Base-by-base conservation (phyloP, 306 rosid species). In the Trifolium dubium region DNA sequence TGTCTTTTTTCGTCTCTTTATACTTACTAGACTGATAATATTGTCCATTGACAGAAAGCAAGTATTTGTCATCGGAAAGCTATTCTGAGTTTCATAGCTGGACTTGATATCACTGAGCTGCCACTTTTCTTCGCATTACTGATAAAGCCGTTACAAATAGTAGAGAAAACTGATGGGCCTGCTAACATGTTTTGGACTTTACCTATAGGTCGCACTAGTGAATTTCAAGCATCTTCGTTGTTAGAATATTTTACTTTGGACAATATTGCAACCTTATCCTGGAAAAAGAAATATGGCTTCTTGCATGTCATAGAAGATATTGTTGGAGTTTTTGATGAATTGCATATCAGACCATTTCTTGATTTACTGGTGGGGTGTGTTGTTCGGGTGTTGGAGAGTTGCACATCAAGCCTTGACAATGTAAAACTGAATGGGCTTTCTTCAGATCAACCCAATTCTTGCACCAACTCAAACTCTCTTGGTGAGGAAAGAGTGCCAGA, bases 291-390 rank as follows among this genome's bases (percentile, higher is more conserved):
- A 88, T 84, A 78, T 79, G 96, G 92, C 63, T 88, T 91, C 85
- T 82, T 94, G 75, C 98, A 91, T 82, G 98, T 91, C 71, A 79
- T 94, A 64, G 88, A 91, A 83, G 98, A 91, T 77, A 77, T 94
- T 67, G 81, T 94, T 80, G 88, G 83, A 28, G 94, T 91, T 80
- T 94, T 94, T 82, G 97, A 89, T 83, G 91, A 87, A 80, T 79
- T 73, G 28, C 98, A 87, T 78, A 79, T 89, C 60, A 84, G 64
- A 62, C 97, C 97, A 28, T 91, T 94, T 83, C 90, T 94, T 61
- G 82, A 88, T 84, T 84, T 94, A 54, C 56, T 94, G 73, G 71
- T 84, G 91, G 98, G 97, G 3, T 84, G 91, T 80, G 96, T 88
- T 74, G 97, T 91, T 61, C 94, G 97, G 85, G 46, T 94, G 67